phyloP scores from a whole-genome alignment of 2,329 filamentous ascomycete genomes.

The Lecanicillium sp. region DNA sequence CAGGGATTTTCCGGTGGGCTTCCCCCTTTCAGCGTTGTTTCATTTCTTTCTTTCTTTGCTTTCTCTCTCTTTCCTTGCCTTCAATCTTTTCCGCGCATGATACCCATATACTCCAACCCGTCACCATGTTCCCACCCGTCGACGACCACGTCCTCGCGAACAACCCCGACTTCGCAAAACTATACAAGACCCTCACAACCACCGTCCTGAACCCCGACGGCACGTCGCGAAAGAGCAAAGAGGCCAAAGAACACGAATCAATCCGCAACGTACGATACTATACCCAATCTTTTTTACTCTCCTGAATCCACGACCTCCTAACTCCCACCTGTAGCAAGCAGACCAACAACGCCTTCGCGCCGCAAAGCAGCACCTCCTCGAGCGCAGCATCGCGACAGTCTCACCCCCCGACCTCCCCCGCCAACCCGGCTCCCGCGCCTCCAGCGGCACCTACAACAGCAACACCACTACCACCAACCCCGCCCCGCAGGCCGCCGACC shows the following conservation, averaged over 20 bases:
- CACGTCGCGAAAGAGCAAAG: constrained; percentile 48
- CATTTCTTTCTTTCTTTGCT: not conserved
- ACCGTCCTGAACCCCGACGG: constrained; percentile 51
- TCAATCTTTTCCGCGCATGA: not conserved
- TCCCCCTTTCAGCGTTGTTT: not conserved
- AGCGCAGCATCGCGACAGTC: constrained; percentile 43
- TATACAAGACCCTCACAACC: constrained; percentile 47
- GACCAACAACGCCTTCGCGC: constrained; percentile 40
- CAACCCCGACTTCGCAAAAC: constrained; percentile 55
- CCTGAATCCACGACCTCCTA: not conserved
- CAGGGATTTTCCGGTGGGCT: not conserved
- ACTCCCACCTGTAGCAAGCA: constrained; percentile 37
- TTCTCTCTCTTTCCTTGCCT: not conserved
- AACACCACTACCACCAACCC: constrained; percentile 21
- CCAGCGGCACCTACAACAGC: constrained; percentile 16
- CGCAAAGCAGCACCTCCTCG: constrained; percentile 46
- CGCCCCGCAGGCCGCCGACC: not conserved
- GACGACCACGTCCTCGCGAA: constrained; percentile 47
- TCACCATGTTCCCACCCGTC: constrained; percentile 51
- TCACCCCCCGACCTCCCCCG: constrained; percentile 24
- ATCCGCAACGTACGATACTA: constrained; percentile 39
- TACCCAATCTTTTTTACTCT: not conserved
- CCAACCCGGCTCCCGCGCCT: not conserved
- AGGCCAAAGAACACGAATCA: constrained; percentile 42
- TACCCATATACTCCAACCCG: constrained; percentile 1